A percentile compares a stretch with the other conserved stretches of the same genome.
phyloP scores from a whole-genome alignment of 2,329 filamentous ascomycete genomes.

The Cladophialophora exuberans region DNA sequence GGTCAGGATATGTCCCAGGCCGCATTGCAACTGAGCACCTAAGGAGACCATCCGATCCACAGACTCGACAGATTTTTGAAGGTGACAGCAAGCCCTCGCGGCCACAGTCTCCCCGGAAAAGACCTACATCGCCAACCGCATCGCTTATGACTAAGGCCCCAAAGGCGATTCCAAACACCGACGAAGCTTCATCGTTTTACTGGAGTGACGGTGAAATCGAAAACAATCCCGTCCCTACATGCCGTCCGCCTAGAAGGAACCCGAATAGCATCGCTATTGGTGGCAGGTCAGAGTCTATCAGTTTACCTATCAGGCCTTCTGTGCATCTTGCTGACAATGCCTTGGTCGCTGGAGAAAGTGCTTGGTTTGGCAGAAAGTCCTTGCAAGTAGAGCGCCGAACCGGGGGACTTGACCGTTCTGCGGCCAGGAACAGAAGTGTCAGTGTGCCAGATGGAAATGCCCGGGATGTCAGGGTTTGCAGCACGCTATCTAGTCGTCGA shows the following conservation, averaged over 20 bases:
- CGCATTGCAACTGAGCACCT: conserved; percentile 27
- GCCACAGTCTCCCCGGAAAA: background rate
- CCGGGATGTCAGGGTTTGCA: background rate
- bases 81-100: conserved; percentile 1
- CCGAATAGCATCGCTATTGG: conserved; percentile 32
- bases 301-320: conserved; percentile 18
- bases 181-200: conserved; percentile 30
- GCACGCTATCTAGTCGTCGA: background rate
- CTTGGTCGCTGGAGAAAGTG: conserved; percentile 17
- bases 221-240: background rate
- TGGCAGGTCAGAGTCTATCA: conserved; percentile 29
- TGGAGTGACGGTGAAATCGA: conserved; percentile 24
- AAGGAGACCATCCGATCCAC: conserved; percentile 30
- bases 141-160: background rate
- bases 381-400: conserved; percentile 7
- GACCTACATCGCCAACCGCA: background rate
- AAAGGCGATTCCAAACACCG: background rate
- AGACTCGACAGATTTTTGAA: conserved; percentile 30
- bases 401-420: background rate
- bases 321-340: conserved; percentile 11
- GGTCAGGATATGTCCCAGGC: background rate
- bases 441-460: conserved; percentile 20
- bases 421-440: conserved; percentile 20
- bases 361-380: conserved; percentile 21
- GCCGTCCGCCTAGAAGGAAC: conserved; percentile 11